Percentiles rank a stretch among this genome's conserved stretches.
Conservation (phyloP, 169 alveolate genomes). For the Blepharisma undulans region DNA sequence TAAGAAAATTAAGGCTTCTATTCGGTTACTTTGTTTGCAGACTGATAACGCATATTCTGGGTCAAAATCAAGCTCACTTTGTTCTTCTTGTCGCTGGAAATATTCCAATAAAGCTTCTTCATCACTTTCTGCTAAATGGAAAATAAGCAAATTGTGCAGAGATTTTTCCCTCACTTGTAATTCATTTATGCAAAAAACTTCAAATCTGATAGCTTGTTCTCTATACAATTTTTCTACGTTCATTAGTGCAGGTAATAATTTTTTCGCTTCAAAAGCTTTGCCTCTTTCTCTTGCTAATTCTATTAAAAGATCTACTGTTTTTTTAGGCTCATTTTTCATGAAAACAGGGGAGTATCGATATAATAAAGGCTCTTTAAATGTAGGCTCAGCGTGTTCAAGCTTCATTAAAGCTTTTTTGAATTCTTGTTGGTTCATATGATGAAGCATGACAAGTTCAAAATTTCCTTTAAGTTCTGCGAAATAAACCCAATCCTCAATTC, state of each 20-base stretch:
- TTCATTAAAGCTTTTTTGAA: constrained; percentile 41
- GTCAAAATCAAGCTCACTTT: constrained; percentile 16
- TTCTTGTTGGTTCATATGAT: constrained; percentile 56
- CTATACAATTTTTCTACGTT: background rate
- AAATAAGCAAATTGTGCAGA: constrained; percentile 14
- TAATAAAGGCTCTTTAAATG: background rate
- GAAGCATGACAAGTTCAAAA: constrained; percentile 51
- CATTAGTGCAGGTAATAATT: constrained; percentile 26
- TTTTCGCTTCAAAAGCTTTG: background rate
- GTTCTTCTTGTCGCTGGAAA: constrained; percentile 6
- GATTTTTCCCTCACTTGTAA: constrained; percentile 19
- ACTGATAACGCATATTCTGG: constrained; percentile 33
- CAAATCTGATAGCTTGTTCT: constrained; percentile 17
- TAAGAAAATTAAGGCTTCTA: background rate
- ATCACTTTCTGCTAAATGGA: constrained; percentile 17
- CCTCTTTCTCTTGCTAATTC: constrained; percentile 7
- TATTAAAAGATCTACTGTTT: constrained; percentile 1
- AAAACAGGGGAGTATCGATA: constrained; percentile 28
- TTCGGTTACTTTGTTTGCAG: constrained; percentile 6
- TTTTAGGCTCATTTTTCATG: constrained; percentile 18
- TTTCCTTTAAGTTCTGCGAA: constrained; percentile 51
- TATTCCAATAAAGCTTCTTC: constrained; percentile 5
- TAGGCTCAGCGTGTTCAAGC: constrained; percentile 14
- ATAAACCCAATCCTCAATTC: constrained; percentile 49
- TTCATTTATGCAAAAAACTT: background rate